These are phyloP conservation scores for Gossypium herbaceum DNA, from an alignment of 345 rosid species.

Conservation along the genomic window DNA sequence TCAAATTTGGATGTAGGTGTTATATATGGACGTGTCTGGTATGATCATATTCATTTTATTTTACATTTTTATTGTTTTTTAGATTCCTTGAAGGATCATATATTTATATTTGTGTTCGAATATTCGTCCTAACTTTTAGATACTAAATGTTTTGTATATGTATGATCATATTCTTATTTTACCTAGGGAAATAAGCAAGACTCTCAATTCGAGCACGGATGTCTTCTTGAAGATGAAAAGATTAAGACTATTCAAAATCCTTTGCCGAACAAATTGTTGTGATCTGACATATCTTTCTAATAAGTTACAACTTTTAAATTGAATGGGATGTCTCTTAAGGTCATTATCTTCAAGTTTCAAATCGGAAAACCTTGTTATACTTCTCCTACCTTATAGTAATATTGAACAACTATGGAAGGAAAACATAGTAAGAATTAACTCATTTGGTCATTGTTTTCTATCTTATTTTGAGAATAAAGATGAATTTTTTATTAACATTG, in stretches of 20 bases:
- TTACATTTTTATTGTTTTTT: no score
- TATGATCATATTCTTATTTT: no score
- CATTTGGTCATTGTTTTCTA: background rate
- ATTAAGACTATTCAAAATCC: slow-evolving; percentile 27
- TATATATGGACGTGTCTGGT: no score
- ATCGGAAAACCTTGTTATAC: slow-evolving; percentile 27
- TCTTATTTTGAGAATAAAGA: background rate
- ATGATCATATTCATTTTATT: no score
- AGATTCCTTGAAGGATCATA: no score
- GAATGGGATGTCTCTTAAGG: slow-evolving; percentile 30
- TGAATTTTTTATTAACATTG: background rate
- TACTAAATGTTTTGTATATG: no score
- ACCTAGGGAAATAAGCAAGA: background rate
- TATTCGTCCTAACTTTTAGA: no score
- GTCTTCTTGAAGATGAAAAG: slow-evolving; percentile 24
- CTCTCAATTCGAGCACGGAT: background rate
- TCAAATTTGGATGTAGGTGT: no score
- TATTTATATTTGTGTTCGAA: no score
- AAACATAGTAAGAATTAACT: slow-evolving; percentile 15
- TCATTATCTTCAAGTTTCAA: slow-evolving; percentile 29
- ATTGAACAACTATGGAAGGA: slow-evolving; percentile 32
- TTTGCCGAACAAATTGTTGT: slow-evolving; percentile 7
- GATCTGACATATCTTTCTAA: slow-evolving; percentile 26
- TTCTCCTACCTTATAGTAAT: slow-evolving; percentile 21
- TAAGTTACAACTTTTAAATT: slow-evolving; percentile 28